Percentiles rank a stretch among this genome's conserved stretches.
phyloP scores from a whole-genome alignment of 2,329 filamentous ascomycete species.

The Pyrenophora tritici-repentis region DNA sequence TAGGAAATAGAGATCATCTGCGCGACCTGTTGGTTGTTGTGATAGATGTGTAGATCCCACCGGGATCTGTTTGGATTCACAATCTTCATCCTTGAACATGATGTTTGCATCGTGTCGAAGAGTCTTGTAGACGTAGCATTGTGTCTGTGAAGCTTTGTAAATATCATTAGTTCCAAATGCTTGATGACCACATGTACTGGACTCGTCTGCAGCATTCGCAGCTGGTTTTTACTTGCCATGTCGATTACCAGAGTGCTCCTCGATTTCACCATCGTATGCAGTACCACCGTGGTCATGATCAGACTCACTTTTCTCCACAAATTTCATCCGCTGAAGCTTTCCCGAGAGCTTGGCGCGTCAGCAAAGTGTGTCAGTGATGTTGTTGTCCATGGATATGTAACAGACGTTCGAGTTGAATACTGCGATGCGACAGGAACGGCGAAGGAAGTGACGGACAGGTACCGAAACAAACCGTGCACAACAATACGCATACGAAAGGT shows the following conservation, averaged over 20 bases:
- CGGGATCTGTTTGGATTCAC: slow-evolving; percentile 33
- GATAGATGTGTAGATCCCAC: not conserved
- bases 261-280: slow-evolving; percentile 52
- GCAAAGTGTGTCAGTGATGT: slow-evolving; percentile 53
- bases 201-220: slow-evolving; percentile 50
- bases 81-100: slow-evolving; percentile 52
- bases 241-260: slow-evolving; percentile 53
- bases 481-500: too few relatives aligned
- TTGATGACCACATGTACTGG: slow-evolving; percentile 54
- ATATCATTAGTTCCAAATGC: slow-evolving; percentile 54
- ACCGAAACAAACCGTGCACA: slow-evolving; percentile 26
- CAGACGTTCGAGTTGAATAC: slow-evolving; percentile 24
- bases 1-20: slow-evolving; percentile 48
- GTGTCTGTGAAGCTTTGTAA: slow-evolving; percentile 46
- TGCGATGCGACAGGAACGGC: slow-evolving; percentile 18
- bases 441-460: slow-evolving; percentile 20
- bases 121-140: slow-evolving; percentile 50
- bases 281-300: slow-evolving; percentile 45
- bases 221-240: slow-evolving; percentile 51
- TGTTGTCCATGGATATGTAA: slow-evolving; percentile 54
- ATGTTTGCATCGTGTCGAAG: slow-evolving; percentile 42
- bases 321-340: slow-evolving; percentile 48
- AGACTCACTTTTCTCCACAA: slow-evolving; percentile 42
- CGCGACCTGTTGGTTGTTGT: slow-evolving; percentile 40
- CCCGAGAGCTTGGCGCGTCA: slow-evolving; percentile 53